A percentile compares a stretch with the other conserved stretches of the same genome.
Evolutionary conservation across 1,284 basidiomycete species (phyloP).

Genomic region (Singerocomus rubriflavus): DNA sequence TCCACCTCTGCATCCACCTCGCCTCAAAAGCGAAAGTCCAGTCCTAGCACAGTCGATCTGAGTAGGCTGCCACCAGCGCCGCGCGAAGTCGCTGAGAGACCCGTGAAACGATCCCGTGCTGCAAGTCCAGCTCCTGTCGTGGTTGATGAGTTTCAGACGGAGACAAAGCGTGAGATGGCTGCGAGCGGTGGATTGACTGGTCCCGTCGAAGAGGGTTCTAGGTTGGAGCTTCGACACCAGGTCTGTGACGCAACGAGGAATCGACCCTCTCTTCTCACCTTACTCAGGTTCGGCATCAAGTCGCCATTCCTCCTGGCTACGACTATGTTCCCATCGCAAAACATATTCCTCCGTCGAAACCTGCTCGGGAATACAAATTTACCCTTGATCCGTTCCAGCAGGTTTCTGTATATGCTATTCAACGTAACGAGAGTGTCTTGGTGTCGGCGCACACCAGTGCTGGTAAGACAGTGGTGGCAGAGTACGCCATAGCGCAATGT

Average conservation of each 20-base stretch:
- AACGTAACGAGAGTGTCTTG: constrained; percentile 95
- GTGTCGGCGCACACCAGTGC: constrained; percentile 99
- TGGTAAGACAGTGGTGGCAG: constrained; percentile 98
- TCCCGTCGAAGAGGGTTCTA: constrained; percentile 60
- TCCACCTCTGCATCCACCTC: background rate
- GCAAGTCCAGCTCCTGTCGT: constrained; percentile 66
- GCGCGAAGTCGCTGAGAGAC: constrained; percentile 17
- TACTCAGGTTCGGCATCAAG: constrained; percentile 84
- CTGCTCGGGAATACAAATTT: constrained; percentile 93
- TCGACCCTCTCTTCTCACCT: constrained; percentile 5
- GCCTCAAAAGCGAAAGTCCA: constrained; percentile 26
- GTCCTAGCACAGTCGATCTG: constrained; percentile 3
- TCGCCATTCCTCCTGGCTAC: constrained; percentile 91
- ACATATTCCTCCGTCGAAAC: constrained; percentile 90
- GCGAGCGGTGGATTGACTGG: constrained; percentile 81
- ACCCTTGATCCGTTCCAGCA: constrained; percentile 97
- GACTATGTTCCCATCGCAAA: constrained; percentile 89
- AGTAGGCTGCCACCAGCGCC: background rate
- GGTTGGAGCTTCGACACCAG: constrained; percentile 76
- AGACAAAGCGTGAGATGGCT: constrained; percentile 85
- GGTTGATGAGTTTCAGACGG: constrained; percentile 86
- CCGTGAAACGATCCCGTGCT: constrained; percentile 22
- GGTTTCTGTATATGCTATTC: constrained; percentile 92
- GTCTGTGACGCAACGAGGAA: constrained; percentile 36
- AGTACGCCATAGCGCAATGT: constrained; percentile 98